phyloP scores from a whole-genome alignment of 106 monocot species.

The Dendrobium catenatum region DNA sequence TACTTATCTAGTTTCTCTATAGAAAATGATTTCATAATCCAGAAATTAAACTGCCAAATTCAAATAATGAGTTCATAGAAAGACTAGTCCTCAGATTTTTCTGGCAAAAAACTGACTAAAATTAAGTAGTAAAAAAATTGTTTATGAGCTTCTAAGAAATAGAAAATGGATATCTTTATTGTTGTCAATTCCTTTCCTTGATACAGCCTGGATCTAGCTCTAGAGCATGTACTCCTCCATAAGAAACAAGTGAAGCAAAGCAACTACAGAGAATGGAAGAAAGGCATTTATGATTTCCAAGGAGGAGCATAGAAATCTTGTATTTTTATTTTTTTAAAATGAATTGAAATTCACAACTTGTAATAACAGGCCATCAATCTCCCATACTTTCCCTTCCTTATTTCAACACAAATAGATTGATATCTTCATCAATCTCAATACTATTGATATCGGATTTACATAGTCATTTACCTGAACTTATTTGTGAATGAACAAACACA shows the following conservation, averaged over 20 bases:
- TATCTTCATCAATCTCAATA: not conserved
- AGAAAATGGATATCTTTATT: not conserved
- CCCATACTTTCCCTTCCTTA: not conserved
- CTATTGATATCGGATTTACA: not conserved
- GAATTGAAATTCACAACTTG: not conserved
- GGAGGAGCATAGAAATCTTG: not conserved
- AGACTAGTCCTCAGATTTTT: not conserved
- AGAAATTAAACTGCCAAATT: no score
- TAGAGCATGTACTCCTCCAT: constrained; percentile 15
- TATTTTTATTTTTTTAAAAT: not conserved
- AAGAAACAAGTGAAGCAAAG: not conserved
- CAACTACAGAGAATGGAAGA: not conserved
- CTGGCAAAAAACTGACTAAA: not conserved
- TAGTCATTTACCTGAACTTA: no score
- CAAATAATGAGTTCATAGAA: not conserved
- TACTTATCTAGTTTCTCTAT: not conserved
- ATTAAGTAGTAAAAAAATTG: not conserved
- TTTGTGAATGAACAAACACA: no score
- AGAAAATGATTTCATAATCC: not conserved
- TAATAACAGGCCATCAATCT: not conserved
- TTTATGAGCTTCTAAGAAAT: not conserved
- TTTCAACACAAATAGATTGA: not conserved
- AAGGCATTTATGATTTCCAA: constrained; percentile 5
- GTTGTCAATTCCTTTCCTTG: not conserved
- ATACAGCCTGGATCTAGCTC: constrained; percentile 16